Evolutionary conservation across 768 basidiomycete genomes (phyloP).

Genomic region (Chalciporus sphaerocephalus): DNA sequence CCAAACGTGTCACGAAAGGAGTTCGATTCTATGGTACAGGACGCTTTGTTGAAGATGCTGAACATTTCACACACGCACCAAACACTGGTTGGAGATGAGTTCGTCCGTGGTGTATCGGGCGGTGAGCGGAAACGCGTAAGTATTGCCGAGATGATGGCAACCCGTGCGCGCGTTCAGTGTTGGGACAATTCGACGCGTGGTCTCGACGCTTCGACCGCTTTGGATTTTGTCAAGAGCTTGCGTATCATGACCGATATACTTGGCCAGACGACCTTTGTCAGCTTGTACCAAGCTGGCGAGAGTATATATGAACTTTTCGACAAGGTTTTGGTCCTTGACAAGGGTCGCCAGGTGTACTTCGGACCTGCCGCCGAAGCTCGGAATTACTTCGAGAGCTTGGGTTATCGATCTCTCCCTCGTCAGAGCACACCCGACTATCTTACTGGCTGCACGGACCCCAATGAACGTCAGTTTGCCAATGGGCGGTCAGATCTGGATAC

Average conservation of each 20-base stretch:
- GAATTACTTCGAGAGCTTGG: conserved; percentile 54
- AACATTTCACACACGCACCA: conserved; percentile 17
- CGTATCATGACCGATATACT: conserved; percentile 58
- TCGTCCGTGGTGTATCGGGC: conserved; percentile 68
- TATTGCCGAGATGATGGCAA: conserved; percentile 67
- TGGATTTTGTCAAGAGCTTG: conserved; percentile 67
- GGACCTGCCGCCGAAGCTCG: conserved; percentile 49
- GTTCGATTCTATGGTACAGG: not conserved
- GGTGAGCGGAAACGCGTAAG: conserved; percentile 81
- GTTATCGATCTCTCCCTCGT: conserved; percentile 48
- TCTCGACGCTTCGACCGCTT: conserved; percentile 64
- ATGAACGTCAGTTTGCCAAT: conserved; percentile 25
- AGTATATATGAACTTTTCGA: conserved; percentile 60
- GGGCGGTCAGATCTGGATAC: conserved; percentile 50
- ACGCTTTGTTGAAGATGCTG: not conserved
- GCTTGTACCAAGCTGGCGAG: conserved; percentile 83
- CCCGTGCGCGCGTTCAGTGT: conserved; percentile 54
- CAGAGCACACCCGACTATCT: conserved; percentile 63
- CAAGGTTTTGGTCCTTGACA: conserved; percentile 60
- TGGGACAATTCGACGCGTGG: conserved; percentile 79
- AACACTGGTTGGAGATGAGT: conserved; percentile 75
- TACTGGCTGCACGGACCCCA: conserved; percentile 34
- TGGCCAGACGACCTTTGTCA: conserved; percentile 62
- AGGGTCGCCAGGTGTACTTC: conserved; percentile 53
- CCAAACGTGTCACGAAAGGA: not conserved